Percentiles rank a stretch among this genome's conserved stretches.
Conservation (phyloP, 495 filamentous ascomycete genomes). For the Neohortaea acidophila region DNA sequence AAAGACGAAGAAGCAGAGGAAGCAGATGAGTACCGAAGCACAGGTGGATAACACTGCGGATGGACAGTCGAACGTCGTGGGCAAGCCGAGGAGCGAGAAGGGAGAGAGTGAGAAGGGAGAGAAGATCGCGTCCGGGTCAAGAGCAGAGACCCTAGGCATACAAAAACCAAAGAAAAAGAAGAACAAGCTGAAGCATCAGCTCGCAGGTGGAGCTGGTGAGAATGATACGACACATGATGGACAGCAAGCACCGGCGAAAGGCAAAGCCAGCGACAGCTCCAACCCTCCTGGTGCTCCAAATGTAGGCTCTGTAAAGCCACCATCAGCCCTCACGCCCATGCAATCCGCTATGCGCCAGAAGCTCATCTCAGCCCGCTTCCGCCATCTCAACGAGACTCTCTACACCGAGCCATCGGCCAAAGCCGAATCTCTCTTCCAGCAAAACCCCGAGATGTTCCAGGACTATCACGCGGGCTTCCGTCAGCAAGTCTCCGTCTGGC, state of each 20-base stretch:
- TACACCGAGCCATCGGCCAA: constrained; percentile 78
- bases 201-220: constrained; percentile 7
- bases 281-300: constrained; percentile 19
- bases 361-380: constrained; percentile 84
- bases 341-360: constrained; percentile 89
- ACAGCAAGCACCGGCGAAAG: constrained; percentile 25
- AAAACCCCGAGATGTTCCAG: constrained; percentile 74
- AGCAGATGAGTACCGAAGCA: constrained; percentile 20
- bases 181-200: constrained; percentile 6
- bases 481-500: constrained; percentile 86
- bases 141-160: neutral
- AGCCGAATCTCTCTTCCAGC: constrained; percentile 59
- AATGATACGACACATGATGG: constrained; percentile 20
- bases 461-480: constrained; percentile 94
- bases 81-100: constrained; percentile 1
- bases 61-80: neutral
- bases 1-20: constrained; percentile 34
- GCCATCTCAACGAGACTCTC: constrained; percentile 88
- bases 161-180: constrained; percentile 14
- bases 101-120: constrained; percentile 1
- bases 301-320: constrained; percentile 25
- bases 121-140: neutral
- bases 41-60: constrained; percentile 1
- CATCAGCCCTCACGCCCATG: constrained; percentile 57
- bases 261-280: constrained; percentile 7